Evolutionary conservation across 768 basidiomycete species (phyloP).

Genomic region (Leucocoprinus birnbaumii): DNA sequence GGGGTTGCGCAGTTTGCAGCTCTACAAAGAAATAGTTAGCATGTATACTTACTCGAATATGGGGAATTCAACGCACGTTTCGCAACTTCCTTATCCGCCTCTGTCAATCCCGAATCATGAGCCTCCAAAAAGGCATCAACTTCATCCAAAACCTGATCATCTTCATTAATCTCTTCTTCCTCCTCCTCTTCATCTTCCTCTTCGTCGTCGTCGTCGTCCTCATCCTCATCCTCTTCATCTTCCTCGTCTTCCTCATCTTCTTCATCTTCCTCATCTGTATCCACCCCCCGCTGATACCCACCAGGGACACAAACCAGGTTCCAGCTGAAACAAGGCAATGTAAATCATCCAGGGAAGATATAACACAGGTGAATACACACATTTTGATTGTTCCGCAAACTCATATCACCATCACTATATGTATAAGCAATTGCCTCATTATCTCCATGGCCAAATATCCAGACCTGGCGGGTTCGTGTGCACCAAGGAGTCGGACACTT

Average conservation of each 20-base stretch:
- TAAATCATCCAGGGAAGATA: too few relatives aligned
- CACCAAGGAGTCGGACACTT: too few relatives aligned
- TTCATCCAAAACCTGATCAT: conserved; percentile 82
- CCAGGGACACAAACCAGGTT: too few relatives aligned
- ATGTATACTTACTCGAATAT: not conserved
- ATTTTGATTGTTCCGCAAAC: too few relatives aligned
- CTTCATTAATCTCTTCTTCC: conserved; percentile 56
- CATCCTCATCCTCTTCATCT: conserved; percentile 56
- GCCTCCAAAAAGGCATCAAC: conserved; percentile 67
- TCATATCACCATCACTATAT: too few relatives aligned
- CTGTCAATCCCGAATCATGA: conserved; percentile 82
- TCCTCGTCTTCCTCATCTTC: conserved; percentile 10
- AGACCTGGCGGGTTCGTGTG: too few relatives aligned
- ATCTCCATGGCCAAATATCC: too few relatives aligned
- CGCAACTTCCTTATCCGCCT: conserved; percentile 74
- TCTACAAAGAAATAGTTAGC: conserved; percentile 15
- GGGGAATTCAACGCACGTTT: conserved; percentile 48
- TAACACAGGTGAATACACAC: too few relatives aligned
- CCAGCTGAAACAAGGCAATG: too few relatives aligned
- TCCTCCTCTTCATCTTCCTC: conserved; percentile 70
- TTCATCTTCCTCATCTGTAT: conserved; percentile 33
- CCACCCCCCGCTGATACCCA: conserved; percentile 75
- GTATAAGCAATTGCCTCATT: too few relatives aligned
- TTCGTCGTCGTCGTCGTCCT: conserved; percentile 82
- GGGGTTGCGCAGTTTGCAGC: conserved; percentile 25